Percentiles rank a stretch among this genome's conserved stretches.
These are phyloP conservation scores for Berkeleyomyces basicola DNA, from an alignment of 2,329 filamentous ascomycete genomes.

Conservation along the genomic window DNA sequence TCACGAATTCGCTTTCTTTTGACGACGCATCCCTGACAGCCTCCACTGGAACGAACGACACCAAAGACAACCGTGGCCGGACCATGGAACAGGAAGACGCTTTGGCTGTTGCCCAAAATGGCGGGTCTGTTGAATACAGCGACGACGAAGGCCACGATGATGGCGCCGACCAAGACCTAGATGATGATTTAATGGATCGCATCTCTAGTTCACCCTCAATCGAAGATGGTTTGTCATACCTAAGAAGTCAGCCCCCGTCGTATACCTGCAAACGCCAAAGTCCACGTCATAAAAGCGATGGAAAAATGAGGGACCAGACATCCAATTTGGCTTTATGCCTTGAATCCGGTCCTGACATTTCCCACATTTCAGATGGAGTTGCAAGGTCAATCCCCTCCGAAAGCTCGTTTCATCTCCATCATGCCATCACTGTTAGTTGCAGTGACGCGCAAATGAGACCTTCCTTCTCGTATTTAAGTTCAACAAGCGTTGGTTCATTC, in stretches of 20 bases:
- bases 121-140: constrained; percentile 17
- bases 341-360: neutral
- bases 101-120: constrained; percentile 45
- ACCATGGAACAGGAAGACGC: constrained; percentile 37
- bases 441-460: neutral
- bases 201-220: constrained; percentile 98
- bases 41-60: constrained; percentile 15
- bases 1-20: constrained; percentile 13
- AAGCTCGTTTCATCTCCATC: neutral
- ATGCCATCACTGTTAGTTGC: constrained; percentile 8
- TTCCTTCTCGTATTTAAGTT: neutral
- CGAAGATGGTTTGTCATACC: constrained; percentile 81
- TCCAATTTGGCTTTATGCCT: neutral
- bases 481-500: constrained; percentile 11
- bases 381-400: neutral
- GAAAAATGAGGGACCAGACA: neutral
- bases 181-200: constrained; percentile 93
- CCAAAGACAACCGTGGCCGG: constrained; percentile 21
- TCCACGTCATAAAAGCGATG: neutral
- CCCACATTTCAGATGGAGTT: neutral
- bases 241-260: neutral
- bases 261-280: neutral
- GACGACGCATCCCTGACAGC: constrained; percentile 21
- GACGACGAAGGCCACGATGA: constrained; percentile 40
- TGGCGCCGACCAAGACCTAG: constrained; percentile 60